These are phyloP conservation scores for Rhinocladiella similis DNA, from an alignment of 2,329 filamentous ascomycete species.

Conservation along the genomic window DNA sequence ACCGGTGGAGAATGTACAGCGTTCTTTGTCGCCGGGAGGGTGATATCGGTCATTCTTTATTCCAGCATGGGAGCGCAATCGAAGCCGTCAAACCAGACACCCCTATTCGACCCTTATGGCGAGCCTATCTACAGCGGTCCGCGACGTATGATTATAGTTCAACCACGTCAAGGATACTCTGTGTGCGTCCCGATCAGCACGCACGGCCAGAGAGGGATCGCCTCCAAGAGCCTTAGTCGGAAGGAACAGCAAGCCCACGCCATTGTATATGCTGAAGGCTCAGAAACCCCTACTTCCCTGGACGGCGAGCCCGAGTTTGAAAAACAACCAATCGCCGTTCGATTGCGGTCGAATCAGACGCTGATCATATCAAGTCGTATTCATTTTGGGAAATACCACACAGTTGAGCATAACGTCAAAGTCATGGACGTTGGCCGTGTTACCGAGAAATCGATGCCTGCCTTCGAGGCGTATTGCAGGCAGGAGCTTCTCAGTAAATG, in stretches of 20 bases:
- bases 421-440: conserved; percentile 40
- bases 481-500: neutral
- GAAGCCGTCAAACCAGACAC: neutral
- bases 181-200: conserved; percentile 11
- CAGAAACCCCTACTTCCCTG: neutral
- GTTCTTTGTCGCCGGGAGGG: neutral
- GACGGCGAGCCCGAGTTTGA: conserved; percentile 8
- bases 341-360: conserved; percentile 27
- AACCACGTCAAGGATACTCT: conserved; percentile 10
- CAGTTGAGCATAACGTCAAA: conserved; percentile 45
- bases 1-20: neutral
- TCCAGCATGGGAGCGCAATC: neutral
- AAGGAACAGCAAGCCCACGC: conserved; percentile 6
- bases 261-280: conserved; percentile 3
- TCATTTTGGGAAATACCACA: conserved; percentile 45
- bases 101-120: neutral
- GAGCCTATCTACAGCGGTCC: conserved; percentile 6
- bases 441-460: neutral
- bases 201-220: conserved; percentile 3
- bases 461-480: conserved; percentile 4
- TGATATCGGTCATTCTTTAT: neutral
- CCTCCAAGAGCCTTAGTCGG: neutral
- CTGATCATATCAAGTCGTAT: conserved; percentile 39
- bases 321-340: conserved; percentile 41
- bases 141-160: conserved; percentile 5